Conservation (phyloP, 2,329 filamentous ascomycete species). For the Botryosphaeria dothidea region DNA sequence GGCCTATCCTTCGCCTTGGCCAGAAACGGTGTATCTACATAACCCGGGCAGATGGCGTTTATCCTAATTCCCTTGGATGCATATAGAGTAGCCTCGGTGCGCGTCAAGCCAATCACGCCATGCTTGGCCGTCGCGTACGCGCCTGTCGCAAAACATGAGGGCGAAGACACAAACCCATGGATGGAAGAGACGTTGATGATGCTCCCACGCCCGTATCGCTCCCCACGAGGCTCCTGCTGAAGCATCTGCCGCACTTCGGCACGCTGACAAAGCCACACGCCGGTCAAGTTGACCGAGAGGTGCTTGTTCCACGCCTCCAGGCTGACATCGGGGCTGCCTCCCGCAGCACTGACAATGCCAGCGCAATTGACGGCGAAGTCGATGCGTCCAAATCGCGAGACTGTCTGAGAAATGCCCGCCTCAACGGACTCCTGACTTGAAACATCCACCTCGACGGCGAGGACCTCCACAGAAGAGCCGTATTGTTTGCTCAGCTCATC, state of each 20-base stretch:
- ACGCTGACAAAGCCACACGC: conserved; percentile 59
- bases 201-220: conserved; percentile 43
- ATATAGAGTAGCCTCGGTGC: conserved; percentile 56
- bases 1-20: neutral
- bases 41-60: conserved; percentile 61
- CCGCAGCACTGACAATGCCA: conserved; percentile 48
- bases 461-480: conserved; percentile 4
- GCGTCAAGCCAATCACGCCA: conserved; percentile 56
- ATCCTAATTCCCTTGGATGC: conserved; percentile 55
- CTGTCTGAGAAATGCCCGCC: conserved; percentile 36
- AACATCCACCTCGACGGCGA: conserved; percentile 19
- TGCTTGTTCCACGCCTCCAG: conserved; percentile 54
- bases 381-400: conserved; percentile 49
- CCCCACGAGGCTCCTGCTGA: conserved; percentile 44
- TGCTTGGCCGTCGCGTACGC: conserved; percentile 57
- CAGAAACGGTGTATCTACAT: conserved; percentile 45
- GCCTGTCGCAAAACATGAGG: conserved; percentile 30
- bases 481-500: conserved; percentile 19
- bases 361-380: conserved; percentile 60
- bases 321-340: conserved; percentile 48
- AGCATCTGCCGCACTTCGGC: conserved; percentile 56
- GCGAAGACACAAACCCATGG: conserved; percentile 47
- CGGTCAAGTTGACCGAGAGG: conserved; percentile 56
- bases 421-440: conserved; percentile 41
- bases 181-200: conserved; percentile 60